Evolutionary conservation across 345 rosid genomes (phyloP), one percentile per base, ranked within the genome.

Genomic region (Carallia brachiata): DNA sequence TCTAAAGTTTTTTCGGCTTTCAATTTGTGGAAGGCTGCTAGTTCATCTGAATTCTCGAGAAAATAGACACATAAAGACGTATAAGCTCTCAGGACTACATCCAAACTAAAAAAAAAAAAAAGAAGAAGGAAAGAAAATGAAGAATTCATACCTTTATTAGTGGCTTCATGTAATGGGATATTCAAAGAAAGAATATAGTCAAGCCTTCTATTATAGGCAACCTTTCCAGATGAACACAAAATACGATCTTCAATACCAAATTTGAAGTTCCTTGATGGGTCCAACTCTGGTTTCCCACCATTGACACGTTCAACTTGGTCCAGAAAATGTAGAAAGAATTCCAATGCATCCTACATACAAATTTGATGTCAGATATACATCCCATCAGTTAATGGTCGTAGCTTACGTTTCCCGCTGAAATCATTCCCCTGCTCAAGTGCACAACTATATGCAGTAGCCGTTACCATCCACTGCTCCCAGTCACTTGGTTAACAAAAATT

Each of bases 231-330:
- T 65, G 95, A 76, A 84, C 98, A 96, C 73, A 79, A 76, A 54
- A 92, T 84, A 39, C 96, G 93, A 63, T 96, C 98, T 80, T 96
- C 99, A 71, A 96, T 83, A 74, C 98, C 99, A 88, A 92, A 96
- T 83, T 88, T 92, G 76, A 96, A 92, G 83, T 97, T 78, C 85
- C 85, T 87, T 6, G 98, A 82, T 39, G 97, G 97, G 88, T 96
- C 96, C 75, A 84, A 64, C 48, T 85, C 89, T 36, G 89, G 74
- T 53, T 79, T 85, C 60, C 79, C 88, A 56, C 79, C 71, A 85
- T 82, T 90, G 65, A 39, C 82, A 67, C 93, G 96, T 76, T 96
- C 98, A 75, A 96, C 96, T 82, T 92, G 96, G 81, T 87, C 97
- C 70, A 96, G 83, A 77, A 96, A 83, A 77, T 96, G 93, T 53